Percentiles rank a stretch among this genome's conserved stretches.
Conservation (phyloP, 345 rosid species). For the Leavenworthia alabamica region DNA sequence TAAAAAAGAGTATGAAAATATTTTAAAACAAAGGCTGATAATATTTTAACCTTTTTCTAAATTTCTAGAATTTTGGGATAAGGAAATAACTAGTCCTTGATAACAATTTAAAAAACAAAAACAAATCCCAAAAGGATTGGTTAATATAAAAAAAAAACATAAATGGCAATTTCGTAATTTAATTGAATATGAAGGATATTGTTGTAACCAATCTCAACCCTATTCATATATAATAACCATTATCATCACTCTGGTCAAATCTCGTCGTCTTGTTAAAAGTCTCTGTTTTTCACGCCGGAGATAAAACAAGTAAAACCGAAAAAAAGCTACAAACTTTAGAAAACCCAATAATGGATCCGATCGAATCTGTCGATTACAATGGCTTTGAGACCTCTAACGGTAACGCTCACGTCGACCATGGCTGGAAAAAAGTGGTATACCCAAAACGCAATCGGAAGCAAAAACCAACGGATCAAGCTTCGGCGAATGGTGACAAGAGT, state of each 20-base stretch:
- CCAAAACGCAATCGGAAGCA: constrained; percentile 50
- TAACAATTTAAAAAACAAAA: background rate
- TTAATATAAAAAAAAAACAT: background rate
- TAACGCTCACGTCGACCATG: constrained; percentile 42
- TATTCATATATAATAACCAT: background rate
- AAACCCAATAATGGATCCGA: constrained; percentile 23
- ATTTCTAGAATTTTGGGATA: background rate
- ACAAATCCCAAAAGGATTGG: constrained; percentile 18
- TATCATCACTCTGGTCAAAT: constrained; percentile 22
- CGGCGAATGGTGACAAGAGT: constrained; percentile 24
- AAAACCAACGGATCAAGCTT: constrained; percentile 37
- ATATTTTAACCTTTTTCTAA: background rate
- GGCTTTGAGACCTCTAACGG: constrained; percentile 32
- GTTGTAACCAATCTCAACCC: background rate
- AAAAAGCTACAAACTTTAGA: constrained; percentile 7
- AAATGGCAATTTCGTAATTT: constrained; percentile 20
- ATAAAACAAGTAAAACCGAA: background rate
- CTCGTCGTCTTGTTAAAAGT: constrained; percentile 15
- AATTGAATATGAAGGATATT: background rate
- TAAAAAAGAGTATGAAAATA: background rate
- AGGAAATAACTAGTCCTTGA: background rate
- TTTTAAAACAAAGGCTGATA: background rate
- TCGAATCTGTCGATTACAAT: constrained; percentile 32
- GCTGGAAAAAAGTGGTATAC: constrained; percentile 72
- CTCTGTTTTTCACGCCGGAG: constrained; percentile 29